phyloP scores from a whole-genome alignment of 2,329 filamentous ascomycete species.

The Xylariaceae sp. region DNA sequence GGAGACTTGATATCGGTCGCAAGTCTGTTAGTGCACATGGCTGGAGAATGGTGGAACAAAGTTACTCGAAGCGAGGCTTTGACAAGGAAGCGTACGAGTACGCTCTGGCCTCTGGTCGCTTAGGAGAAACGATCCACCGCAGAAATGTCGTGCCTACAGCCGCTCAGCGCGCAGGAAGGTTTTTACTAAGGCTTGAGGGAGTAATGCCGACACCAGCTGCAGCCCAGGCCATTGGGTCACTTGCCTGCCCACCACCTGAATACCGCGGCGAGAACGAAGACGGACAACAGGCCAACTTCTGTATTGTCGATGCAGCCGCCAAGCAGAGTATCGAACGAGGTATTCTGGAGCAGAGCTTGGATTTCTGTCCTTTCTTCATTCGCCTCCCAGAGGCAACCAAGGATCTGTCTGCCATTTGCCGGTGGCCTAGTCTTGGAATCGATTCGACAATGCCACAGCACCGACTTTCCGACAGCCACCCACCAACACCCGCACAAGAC shows the following conservation, averaged over 20 bases:
- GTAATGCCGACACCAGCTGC: neutral
- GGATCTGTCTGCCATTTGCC: conserved; percentile 1
- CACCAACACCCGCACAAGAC: conserved; percentile 5
- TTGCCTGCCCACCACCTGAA: neutral
- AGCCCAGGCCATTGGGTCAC: neutral
- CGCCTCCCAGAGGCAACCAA: conserved; percentile 8
- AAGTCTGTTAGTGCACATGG: conserved; percentile 7
- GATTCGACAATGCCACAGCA: conserved; percentile 11
- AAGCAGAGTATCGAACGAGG: conserved; percentile 3
- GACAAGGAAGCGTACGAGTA: conserved; percentile 19
- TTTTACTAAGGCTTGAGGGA: neutral
- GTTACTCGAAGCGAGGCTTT: conserved; percentile 6
- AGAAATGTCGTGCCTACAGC: neutral
- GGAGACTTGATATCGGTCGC: conserved; percentile 5
- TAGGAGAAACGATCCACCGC: neutral
- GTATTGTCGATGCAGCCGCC: conserved; percentile 1
- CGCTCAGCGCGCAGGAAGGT: neutral
- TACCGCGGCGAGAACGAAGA: neutral
- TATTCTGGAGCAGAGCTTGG: neutral
- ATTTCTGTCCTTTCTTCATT: conserved; percentile 5
- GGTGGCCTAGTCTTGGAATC: conserved; percentile 10
- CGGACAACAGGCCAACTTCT: neutral
- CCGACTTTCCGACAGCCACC: neutral
- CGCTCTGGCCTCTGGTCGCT: neutral
- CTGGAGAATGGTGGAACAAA: conserved; percentile 15